Base-by-base conservation (phyloP, 1,284 basidiomycete species). In the Exsudoporus floridanus region DNA sequence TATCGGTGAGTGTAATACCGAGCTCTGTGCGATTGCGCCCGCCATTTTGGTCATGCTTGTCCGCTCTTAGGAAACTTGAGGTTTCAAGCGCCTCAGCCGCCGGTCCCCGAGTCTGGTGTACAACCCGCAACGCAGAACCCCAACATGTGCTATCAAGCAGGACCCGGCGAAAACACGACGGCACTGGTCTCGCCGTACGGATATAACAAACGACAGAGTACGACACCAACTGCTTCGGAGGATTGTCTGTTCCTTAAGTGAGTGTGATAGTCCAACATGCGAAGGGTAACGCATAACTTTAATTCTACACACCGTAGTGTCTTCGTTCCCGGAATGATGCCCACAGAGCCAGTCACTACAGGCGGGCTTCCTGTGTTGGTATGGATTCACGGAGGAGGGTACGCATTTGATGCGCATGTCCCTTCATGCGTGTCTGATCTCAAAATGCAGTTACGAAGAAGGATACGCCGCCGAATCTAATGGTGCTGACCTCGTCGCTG, bases 311-410 rank as follows among this genome's bases (percentile, higher is more conserved):
- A 18, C 8, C 8, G 13, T 13, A 61, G 60, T 13, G 59, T 61
- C 4, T 61, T 63, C 33, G 21, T 56, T 0, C 50, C 61, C 2
- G 61, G 56, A 27, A 36, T n/a, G 12, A 41, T 59, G 0, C 35
- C 52, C 3, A 9, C 12, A 10, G 38, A 48, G 13, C 16, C 40
- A 7, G 33, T 33, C 10, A 12, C 21, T 13, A 14, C 13, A 0
- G 36, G 35, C 2, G 46, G 52, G 4, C 43, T 61, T 14, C 60
- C 61, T 30, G 60, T 61, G 3, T 13, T 61, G 21, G 46, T 64
- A 4, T 64, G 61, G 61, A 61, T 61, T 48, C 61, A 64, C 5
- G 60, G 59, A n/a, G 60, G 61, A 43, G 60, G 61, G 61, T 62
- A 44, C 4, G 57, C 4, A 5, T 28, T 27, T 33, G 34, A 41